Evolutionary conservation across 805 yeast genomes (phyloP), one percentile per base, ranked within the genome.

Genomic region (Yarrowia yakushimensis): DNA sequence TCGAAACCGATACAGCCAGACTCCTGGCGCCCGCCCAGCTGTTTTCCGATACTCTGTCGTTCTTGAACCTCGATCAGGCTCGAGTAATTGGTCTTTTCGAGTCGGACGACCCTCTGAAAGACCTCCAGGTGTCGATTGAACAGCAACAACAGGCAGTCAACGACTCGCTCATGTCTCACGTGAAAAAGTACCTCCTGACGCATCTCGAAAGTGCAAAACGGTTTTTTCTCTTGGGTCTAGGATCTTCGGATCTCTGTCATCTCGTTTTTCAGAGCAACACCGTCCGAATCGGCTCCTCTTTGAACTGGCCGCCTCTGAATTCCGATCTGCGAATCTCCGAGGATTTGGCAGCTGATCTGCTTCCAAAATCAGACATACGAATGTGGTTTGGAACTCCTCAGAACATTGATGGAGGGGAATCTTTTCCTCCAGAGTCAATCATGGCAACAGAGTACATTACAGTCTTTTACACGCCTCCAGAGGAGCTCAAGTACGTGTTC

Each of bases 311-410:
- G 6, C 59, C 59, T 3, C 9, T 52, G 17, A 52, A 52, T 12
- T 52, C 59, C 1, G 59, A 52, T 18, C 20, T 52, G 25, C 9
- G 43, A 12, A 17, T 52, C 20, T n/a, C 33, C 2, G 33, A 52
- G 11, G 59, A 52, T 8, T 5, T 52, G 13, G 31, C 17, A 2
- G 23, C n/a, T 0, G 59, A 52, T 18, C 9, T 52, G 31, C 27
- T 36, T 4, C 25, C 31, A 15, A 4, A 25, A 3, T 3, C 4
- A 2, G 31, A 25, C 17, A 9, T 25, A 13, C n/a, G 30, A 17
- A 34, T 52, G n/a, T 52, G 59, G 59, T 25, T 34, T 25, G 42
- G 43, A 34, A 18, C 43, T 4, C 43, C 59, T 8, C 59, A 52
- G 10, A 25, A 52, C 17, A 12, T 50, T 11, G 41, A 31, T 23